These are phyloP conservation scores for Aspergillus sp. DNA, from an alignment of 2,329 filamentous ascomycete species.

Conservation along the genomic window DNA sequence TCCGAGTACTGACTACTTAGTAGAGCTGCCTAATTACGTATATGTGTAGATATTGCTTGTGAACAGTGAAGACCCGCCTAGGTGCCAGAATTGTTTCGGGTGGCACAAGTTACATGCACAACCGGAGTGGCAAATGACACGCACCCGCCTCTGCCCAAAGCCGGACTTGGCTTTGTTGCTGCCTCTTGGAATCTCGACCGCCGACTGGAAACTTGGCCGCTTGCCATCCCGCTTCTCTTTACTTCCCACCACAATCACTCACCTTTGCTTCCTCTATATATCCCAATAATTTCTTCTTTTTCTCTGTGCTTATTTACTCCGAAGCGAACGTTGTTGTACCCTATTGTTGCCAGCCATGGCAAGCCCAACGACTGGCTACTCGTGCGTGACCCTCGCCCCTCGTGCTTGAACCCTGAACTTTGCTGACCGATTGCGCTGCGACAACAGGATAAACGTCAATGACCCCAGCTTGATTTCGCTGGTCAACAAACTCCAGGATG, in stretches of 20 bases:
- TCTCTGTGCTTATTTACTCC: conserved; percentile 6
- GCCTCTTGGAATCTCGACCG: conserved; percentile 6
- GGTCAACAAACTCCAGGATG: conserved; percentile 99
- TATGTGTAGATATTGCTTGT: not conserved
- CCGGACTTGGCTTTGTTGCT: conserved; percentile 9
- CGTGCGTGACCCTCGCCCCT: conserved; percentile 40
- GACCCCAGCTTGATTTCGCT: conserved; percentile 72
- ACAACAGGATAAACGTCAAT: conserved; percentile 67
- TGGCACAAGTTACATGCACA: not conserved
- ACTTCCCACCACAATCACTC: conserved; percentile 5
- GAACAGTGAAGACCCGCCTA: not conserved
- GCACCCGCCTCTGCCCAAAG: conserved; percentile 9
- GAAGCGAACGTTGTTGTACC: conserved; percentile 13
- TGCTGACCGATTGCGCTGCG: conserved; percentile 25
- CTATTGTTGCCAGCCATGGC: conserved; percentile 42
- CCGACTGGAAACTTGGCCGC: conserved; percentile 18
- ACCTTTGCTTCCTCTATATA: conserved; percentile 8
- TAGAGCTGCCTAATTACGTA: not conserved
- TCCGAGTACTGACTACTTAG: no score
- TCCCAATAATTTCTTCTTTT: not conserved
- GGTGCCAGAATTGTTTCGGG: not conserved
- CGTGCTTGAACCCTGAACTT: conserved; percentile 19
- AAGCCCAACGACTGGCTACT: conserved; percentile 43
- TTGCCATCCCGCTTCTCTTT: conserved; percentile 18
- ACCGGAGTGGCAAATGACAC: not conserved